Evolutionary conservation across 805 yeast genomes (phyloP), one percentile per base, ranked within the genome.

Genomic region (Yarrowia sp.): DNA sequence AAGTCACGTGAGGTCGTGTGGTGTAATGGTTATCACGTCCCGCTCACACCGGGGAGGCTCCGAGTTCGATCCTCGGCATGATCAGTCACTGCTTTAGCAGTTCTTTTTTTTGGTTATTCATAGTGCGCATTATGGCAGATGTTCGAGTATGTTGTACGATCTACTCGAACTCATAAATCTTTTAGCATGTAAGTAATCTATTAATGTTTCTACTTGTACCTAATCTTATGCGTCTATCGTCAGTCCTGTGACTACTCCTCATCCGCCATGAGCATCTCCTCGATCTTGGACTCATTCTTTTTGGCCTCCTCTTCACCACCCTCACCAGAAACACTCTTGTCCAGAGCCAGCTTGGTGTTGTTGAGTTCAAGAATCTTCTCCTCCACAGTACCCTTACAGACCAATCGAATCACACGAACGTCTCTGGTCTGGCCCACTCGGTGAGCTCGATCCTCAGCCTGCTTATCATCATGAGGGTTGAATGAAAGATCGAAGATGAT

Each of bases 371-470:
- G 80, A 70, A 95, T 92, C 70, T 89, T 91, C 75, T 93, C 98
- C 70, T 95, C 99, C 41, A 95, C 88, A 1, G 97, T 85, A 65
- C 85, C 81, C 68, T 81, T 82, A 10, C 89, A 83, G 62, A 95
- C 85, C 67, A 95, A 77, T 65, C 96, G 84, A 43, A 84, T 82
- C 17, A 96, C 97, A 62, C 80, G 78, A 21, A 95, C 99, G 56
- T 89, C 90, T 64, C 87, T 84, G 7, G 87, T 85, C 77, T 93
- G 98, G 1, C 99, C 99, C 26, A 95, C 97, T 76, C 99, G 83
- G 75, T 95, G 99, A 0, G 98, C 97, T 73, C 99, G 84, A 75
- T 95, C 99, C 74, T 96, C 98, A 1, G 99, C 99, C 78, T 95
- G 99, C 73, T 89, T 89, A 73, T 95, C 99, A 74, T 95, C 99